Percentiles rank a stretch among this genome's conserved stretches.
Conservation (phyloP, 768 basidiomycete genomes). For the Kwoniella europaea region DNA sequence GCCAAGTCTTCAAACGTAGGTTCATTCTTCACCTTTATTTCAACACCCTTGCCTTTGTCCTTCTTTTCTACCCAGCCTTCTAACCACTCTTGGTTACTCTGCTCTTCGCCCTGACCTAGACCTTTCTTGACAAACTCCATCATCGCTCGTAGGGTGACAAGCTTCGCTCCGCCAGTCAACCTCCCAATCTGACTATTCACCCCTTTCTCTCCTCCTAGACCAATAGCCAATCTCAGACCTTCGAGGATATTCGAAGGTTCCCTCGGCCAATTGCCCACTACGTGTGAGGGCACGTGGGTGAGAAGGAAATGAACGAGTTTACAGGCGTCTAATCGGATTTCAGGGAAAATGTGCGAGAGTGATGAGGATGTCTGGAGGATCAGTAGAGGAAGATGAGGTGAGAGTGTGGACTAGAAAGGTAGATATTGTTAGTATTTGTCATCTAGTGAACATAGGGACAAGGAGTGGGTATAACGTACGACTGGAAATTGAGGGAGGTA, state of each 20-base stretch:
- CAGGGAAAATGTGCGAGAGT: constrained; percentile 92
- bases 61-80: constrained; percentile 32
- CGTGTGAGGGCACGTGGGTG: constrained; percentile 69
- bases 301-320: constrained; percentile 77
- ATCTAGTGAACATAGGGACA: too few species aligned
- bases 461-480: constrained; percentile 59
- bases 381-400: constrained; percentile 75
- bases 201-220: constrained; percentile 51
- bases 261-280: constrained; percentile 72
- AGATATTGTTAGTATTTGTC: too few species aligned
- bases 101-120: constrained; percentile 1
- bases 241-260: constrained; percentile 49
- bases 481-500: constrained; percentile 68
- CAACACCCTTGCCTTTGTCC: constrained; percentile 15
- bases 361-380: constrained; percentile 87
- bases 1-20: constrained; percentile 9
- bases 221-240: constrained; percentile 53
- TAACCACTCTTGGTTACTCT: constrained; percentile 15
- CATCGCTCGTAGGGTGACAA: constrained; percentile 48
- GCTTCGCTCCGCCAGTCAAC: constrained; percentile 38
- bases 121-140: constrained; percentile 43
- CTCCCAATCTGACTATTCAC: constrained; percentile 40
- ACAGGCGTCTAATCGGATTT: constrained; percentile 88
- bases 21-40: constrained; percentile 18
- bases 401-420: constrained; percentile 66